phyloP scores from a whole-genome alignment of 2,329 filamentous ascomycete species.

The Aspergillus aculeatus region DNA sequence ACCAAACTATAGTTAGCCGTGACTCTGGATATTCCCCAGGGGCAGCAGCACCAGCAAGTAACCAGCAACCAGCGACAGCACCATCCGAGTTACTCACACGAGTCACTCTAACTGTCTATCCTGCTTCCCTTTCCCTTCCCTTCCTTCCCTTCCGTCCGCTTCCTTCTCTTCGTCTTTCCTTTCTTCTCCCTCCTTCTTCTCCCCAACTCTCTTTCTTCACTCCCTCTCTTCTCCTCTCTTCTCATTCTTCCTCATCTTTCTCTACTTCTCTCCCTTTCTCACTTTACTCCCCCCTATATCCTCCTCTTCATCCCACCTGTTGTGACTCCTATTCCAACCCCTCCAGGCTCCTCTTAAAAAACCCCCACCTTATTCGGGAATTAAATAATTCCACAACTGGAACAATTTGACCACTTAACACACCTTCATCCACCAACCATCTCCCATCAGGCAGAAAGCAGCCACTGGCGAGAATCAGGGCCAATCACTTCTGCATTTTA shows the following conservation, averaged over 20 bases:
- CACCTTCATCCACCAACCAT: not conserved
- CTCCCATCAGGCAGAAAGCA: not conserved
- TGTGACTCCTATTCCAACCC: not conserved
- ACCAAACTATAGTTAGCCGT: not conserved
- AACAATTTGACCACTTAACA: not conserved
- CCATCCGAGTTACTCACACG: too few relatives aligned
- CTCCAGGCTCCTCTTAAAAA: not conserved
- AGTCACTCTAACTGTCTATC: too few relatives aligned
- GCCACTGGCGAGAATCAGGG: not conserved
- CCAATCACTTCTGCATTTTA: not conserved
- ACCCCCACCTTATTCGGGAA: not conserved
- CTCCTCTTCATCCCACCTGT: not conserved
- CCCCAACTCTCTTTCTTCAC: conserved; percentile 3
- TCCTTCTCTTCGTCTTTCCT: conserved; percentile 7
- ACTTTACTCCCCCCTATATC: not conserved
- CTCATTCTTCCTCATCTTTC: not conserved
- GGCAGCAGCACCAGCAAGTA: too few relatives aligned
- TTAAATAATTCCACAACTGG: conserved; percentile 5
- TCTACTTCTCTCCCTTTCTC: conserved; percentile 2
- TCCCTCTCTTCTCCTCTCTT: not conserved
- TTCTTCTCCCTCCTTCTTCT: conserved; percentile 6
- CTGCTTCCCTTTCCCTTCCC: not conserved
- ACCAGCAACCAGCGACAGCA: too few relatives aligned
- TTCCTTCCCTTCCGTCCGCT: conserved; percentile 14
- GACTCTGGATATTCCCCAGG: not conserved